These are phyloP conservation scores for Camellia japonica DNA, from an alignment of 148 eudicot genomes.

Conservation along the genomic window DNA sequence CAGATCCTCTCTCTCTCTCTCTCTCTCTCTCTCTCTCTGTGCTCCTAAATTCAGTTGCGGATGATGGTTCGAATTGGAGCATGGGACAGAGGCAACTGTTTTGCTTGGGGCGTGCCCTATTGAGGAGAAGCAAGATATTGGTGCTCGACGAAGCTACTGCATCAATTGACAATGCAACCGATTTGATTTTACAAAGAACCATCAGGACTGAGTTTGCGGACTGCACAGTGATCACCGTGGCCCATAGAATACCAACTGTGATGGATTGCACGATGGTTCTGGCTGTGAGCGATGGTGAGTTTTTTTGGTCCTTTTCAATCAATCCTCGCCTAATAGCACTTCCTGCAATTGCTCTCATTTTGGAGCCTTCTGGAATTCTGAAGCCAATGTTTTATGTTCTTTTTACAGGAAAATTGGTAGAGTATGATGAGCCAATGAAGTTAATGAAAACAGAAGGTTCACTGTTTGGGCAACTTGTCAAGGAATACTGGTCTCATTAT, in stretches of 20 bases:
- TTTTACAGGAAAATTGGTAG: constrained; percentile 62
- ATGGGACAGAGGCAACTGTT: constrained; percentile 91
- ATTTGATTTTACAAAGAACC: constrained; percentile 65
- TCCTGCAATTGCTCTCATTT: background rate
- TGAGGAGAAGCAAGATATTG: constrained; percentile 74
- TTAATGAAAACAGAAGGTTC: constrained; percentile 73
- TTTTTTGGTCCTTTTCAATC: background rate
- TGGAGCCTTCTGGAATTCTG: background rate
- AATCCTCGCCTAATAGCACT: background rate
- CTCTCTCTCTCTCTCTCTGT: no score
- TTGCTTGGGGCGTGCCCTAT: constrained; percentile 76
- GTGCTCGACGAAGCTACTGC: constrained; percentile 97
- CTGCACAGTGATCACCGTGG: constrained; percentile 92
- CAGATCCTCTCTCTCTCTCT: background rate
- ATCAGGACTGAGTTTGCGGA: constrained; percentile 72
- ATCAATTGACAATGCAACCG: constrained; percentile 82
- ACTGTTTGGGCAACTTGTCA: constrained; percentile 67
- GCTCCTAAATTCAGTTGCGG: constrained; percentile 49
- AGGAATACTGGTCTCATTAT: constrained; percentile 86
- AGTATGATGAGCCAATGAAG: constrained; percentile 77
- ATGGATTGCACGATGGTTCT: constrained; percentile 91
- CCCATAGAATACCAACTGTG: constrained; percentile 87
- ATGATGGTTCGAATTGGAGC: constrained; percentile 97
- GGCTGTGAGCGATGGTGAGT: constrained; percentile 75
- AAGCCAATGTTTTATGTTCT: background rate